Conservation (phyloP, 768 basidiomycete genomes). For the Leccinum fibrillosum region DNA sequence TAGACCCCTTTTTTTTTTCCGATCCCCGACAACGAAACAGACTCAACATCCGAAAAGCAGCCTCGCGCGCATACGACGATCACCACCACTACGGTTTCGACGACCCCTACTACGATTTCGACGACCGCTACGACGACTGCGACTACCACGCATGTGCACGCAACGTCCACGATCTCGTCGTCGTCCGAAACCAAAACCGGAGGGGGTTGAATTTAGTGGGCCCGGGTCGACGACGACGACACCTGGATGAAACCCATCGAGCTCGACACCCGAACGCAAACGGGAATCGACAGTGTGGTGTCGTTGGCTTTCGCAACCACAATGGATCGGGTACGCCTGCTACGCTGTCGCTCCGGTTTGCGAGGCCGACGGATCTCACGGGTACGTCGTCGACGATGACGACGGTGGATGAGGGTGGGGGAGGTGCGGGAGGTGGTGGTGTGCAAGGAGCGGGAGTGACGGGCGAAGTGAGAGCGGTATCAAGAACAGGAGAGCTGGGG, state of each 20-base stretch:
- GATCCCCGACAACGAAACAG: neutral
- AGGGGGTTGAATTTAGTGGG: neutral
- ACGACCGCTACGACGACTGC: neutral
- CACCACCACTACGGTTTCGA: neutral
- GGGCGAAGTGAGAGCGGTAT: neutral
- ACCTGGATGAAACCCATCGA: neutral
- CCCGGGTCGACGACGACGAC: neutral
- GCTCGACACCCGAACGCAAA: neutral
- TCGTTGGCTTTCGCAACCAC: too few species aligned
- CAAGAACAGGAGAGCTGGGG: too few species aligned
- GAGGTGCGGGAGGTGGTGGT: too few species aligned
- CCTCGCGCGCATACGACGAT: conserved; percentile 10
- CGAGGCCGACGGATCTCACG: conserved; percentile 14
- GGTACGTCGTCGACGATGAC: neutral
- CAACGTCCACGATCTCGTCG: neutral
- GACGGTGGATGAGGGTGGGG: neutral
- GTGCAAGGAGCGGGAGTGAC: neutral
- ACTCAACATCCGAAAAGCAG: conserved; percentile 26
- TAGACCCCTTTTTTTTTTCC: neutral
- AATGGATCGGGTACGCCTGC: neutral
- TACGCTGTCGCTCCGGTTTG: conserved; percentile 23
- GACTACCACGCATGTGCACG: neutral
- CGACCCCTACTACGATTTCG: neutral
- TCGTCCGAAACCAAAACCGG: neutral
- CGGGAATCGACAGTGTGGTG: too few species aligned